Evolutionary conservation across 2,329 filamentous ascomycete species (phyloP), one percentile per base, ranked within the genome.

Genomic region (Monilinia fructigena): DNA sequence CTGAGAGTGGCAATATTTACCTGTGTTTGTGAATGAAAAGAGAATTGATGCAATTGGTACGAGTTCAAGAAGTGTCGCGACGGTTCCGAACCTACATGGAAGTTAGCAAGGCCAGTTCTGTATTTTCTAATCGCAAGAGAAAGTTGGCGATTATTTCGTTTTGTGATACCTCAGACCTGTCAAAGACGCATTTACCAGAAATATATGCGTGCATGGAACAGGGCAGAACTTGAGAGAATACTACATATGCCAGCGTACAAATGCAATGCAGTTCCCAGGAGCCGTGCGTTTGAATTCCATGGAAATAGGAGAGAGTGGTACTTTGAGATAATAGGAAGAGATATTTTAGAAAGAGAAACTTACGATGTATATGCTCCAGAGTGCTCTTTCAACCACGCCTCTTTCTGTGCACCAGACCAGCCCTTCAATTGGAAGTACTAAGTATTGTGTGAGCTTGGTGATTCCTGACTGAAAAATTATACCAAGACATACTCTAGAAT

Each of bases 401-500:
- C 82, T 73, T 82, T 85, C 77, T 92, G 85, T 14, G 80, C 80
- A 38, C 82, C 78, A 54, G 85, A 85, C 92, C 92, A 96, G 58
- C 86, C 85, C 80, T 97, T 98, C 69, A 98, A 83, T 80, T 96
- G 91, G 77, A 97, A 97, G 79, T 97, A 97, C 79, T 95, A 77
- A 4, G 77, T 79, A 76, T 40, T 67, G 73, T 20, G 53, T 67
- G 47, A 66, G 38, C 5, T n/a, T 55, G 18, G 53, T 61, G n/a
- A 42, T 11, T 26, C 31, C 12, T 20, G 18, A 10, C 20, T 6
- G 35, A 14, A 26, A 28, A n/a, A 56, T 40, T 16, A 14, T 40
- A 12, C 53, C 26, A 7, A 38, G n/a, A 66, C 82, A 73, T 78
- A 87, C 85, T 62, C 85, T 80, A 50, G 79, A 80, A 68, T 88